These are phyloP conservation scores for Sporothrix dimorphospora DNA, from an alignment of 2,329 filamentous ascomycete genomes.

Conservation along the genomic window DNA sequence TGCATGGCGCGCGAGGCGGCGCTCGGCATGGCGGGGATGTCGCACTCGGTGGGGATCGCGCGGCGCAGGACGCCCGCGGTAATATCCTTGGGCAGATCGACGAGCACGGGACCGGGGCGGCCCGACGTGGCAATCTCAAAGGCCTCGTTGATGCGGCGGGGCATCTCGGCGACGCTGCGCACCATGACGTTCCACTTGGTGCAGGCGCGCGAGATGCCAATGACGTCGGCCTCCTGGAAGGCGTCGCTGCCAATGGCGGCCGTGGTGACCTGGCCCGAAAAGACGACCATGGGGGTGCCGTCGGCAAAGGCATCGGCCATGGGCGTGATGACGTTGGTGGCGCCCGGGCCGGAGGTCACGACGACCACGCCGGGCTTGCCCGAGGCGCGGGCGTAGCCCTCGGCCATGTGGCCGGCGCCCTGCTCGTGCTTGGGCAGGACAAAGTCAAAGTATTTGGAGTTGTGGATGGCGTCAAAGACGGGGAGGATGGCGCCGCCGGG, in stretches of 20 bases:
- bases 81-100: slow-evolving; percentile 95
- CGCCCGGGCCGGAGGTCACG: slow-evolving; percentile 94
- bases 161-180: slow-evolving; percentile 90
- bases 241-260: slow-evolving; percentile 90
- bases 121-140: slow-evolving; percentile 97
- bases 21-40: slow-evolving; percentile 79
- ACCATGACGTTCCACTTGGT: slow-evolving; percentile 99
- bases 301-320: slow-evolving; percentile 96
- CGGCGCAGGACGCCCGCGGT: slow-evolving; percentile 81
- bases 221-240: slow-evolving; percentile 94
- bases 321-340: slow-evolving; percentile 94
- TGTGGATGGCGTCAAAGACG: slow-evolving; percentile 98
- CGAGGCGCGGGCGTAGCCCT: slow-evolving; percentile 92
- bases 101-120: slow-evolving; percentile 88
- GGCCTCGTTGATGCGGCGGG: slow-evolving; percentile 92
- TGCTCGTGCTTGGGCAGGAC: slow-evolving; percentile 95
- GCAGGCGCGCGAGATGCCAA: slow-evolving; percentile 91
- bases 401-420: slow-evolving; percentile 97
- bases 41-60: slow-evolving; percentile 76
- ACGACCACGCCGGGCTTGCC: slow-evolving; percentile 95
- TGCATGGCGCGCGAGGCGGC: slow-evolving; percentile 82
- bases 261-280: slow-evolving; percentile 90
- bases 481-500: slow-evolving; percentile 95
- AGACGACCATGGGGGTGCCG: slow-evolving; percentile 94
- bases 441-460: slow-evolving; percentile 95